phyloP scores from a whole-genome alignment of 768 basidiomycete species.

The Trametes gibbosa region DNA sequence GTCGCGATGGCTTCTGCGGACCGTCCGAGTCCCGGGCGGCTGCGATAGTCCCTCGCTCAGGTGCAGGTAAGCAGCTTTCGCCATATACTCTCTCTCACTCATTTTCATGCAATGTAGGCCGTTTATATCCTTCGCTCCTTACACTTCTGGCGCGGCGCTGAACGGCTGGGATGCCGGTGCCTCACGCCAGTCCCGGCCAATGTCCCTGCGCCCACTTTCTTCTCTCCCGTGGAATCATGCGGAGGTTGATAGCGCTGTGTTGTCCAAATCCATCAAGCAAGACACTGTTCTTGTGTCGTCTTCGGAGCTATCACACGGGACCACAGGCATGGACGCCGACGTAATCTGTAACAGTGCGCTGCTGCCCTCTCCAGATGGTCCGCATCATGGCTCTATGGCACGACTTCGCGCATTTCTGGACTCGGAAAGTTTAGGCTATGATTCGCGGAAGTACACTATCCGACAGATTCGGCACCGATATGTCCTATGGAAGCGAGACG shows the following conservation, averaged over 20 bases:
- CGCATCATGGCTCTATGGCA: neutral
- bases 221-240: no score
- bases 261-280: neutral
- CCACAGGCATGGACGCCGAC: neutral
- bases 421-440: neutral
- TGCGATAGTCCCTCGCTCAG: slow-evolving; percentile 25
- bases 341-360: no score
- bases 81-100: neutral
- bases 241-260: no score
- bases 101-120: neutral
- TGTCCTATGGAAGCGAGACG: slow-evolving; percentile 31
- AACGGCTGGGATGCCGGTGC: no score
- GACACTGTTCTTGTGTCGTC: neutral
- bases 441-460: slow-evolving; percentile 1
- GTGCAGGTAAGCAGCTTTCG: neutral
- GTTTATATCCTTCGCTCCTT: no score
- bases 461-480: slow-evolving; percentile 14
- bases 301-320: neutral
- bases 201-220: no score
- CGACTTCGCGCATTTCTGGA: slow-evolving; percentile 14
- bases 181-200: no score
- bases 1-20: slow-evolving; percentile 68
- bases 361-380: neutral
- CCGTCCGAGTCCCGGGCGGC: slow-evolving; percentile 46
- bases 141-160: no score